Base-by-base conservation (phyloP, 306 rosid genomes). In the Mimosa bimucronata region DNA sequence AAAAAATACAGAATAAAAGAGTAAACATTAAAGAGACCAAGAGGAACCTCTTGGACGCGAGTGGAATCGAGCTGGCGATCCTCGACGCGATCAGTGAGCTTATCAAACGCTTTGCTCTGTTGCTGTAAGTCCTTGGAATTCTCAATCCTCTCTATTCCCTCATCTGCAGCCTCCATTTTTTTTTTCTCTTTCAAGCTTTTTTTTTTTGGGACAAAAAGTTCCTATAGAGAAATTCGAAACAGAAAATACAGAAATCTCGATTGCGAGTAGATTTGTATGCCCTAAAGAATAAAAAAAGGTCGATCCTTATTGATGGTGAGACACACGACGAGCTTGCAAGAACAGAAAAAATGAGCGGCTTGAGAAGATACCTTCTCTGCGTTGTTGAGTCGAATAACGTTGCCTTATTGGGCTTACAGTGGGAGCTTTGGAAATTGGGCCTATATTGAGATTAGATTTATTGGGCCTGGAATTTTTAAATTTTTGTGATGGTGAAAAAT, bases 31-130 rank as follows among this genome's bases (percentile, higher is more conserved):
- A 42, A 38, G 45, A 29, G 45, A 52, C 3, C 14, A 34, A 57
- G 34, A 30, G 19, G 74, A 19, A 90, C 94, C 87, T 91, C 97
- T 81, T 93, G 98, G 82, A 95, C 99, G 7, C 99, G 97, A 77
- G 99, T 89, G 64, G 99, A 95, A 77, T 95, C 97, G 64, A 95
- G 96, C 62, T 93, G 99, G 46, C 99, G 98, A 88, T 95, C 99
- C 72, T 95, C 99, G 15, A 93, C 97, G 71, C 97, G 99, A 82
- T 95, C 99, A 2, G 98, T 95, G 85, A 95, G 99, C 81, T 95
- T 93, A 77, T 95, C 99, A 71, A 95, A 88, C 30, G 97, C 99
- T 80, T 95, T 93, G 83, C 93, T 95, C 88, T 95, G 99, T 37
- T 93, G 93, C 83, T 91, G 99, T 79, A 93, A 48, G 70, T 95